Conservation (phyloP, 441 rosid genomes). For the Dalechampia spathulata region DNA sequence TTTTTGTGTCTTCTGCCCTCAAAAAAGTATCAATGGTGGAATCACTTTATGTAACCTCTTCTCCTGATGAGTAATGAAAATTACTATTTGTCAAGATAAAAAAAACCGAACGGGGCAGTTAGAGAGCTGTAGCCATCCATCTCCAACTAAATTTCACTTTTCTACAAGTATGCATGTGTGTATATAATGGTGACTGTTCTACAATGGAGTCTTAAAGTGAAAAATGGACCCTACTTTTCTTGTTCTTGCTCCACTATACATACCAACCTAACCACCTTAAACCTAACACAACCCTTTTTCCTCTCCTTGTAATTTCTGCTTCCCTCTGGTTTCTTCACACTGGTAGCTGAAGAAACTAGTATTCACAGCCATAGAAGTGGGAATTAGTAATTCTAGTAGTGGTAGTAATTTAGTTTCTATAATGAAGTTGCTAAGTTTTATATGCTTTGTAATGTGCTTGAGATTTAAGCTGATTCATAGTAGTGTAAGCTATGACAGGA, state of each 20-base stretch:
- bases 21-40: too few species aligned
- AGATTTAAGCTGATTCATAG: slow-evolving; percentile 23
- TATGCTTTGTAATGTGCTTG: slow-evolving; percentile 13
- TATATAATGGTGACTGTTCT: too few species aligned
- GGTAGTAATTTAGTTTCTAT: slow-evolving; percentile 13
- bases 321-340: not conserved
- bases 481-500: slow-evolving; percentile 39
- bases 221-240: slow-evolving; percentile 13
- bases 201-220: slow-evolving; percentile 8
- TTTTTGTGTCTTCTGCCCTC: too few species aligned
- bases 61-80: too few species aligned
- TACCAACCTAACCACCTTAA: slow-evolving; percentile 12
- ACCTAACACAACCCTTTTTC: not conserved
- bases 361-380: not conserved
- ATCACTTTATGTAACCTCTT: too few species aligned
- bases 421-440: slow-evolving; percentile 7
- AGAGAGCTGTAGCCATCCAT: too few species aligned
- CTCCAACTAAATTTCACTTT: too few species aligned
- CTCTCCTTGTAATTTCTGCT: not conserved
- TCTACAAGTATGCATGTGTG: too few species aligned
- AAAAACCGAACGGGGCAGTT: too few species aligned
- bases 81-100: too few species aligned
- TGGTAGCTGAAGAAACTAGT: too few species aligned
- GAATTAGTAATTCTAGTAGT: slow-evolving; percentile 14
- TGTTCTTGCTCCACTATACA: slow-evolving; percentile 16